Evolutionary conservation across 1,284 basidiomycete species (phyloP).

Genomic region (Cryptococcus sp.): DNA sequence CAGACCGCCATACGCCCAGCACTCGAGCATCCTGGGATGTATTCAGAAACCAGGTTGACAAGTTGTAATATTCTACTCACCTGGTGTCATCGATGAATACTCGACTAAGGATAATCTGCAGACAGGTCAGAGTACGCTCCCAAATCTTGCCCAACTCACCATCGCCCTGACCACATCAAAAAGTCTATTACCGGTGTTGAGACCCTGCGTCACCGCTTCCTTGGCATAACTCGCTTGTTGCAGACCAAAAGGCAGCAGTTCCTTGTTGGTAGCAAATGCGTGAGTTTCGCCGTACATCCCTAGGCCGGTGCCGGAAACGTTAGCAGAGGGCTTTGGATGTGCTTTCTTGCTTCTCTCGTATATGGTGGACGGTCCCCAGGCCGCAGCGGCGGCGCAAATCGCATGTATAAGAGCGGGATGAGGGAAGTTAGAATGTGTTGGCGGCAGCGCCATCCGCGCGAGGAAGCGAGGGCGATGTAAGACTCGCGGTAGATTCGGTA

Average conservation of each 20-base stretch:
- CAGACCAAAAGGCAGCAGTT: slow-evolving; percentile 30
- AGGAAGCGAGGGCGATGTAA: slow-evolving; percentile 52
- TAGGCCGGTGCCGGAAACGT: neutral
- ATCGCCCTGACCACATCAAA: slow-evolving; percentile 50
- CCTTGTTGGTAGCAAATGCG: slow-evolving; percentile 1
- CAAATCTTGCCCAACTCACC: slow-evolving; percentile 18
- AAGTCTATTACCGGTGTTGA: slow-evolving; percentile 47
- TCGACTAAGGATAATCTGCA: slow-evolving; percentile 43
- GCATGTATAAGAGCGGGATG: slow-evolving; percentile 54
- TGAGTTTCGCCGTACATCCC: neutral
- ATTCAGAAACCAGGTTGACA: neutral
- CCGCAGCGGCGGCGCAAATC: slow-evolving; percentile 52
- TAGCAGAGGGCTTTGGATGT: slow-evolving; percentile 4
- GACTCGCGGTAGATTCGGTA: slow-evolving; percentile 48
- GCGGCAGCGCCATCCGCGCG: slow-evolving; percentile 53
- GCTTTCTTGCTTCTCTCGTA: slow-evolving; percentile 26
- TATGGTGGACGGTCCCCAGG: slow-evolving; percentile 36
- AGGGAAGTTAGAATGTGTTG: slow-evolving; percentile 54
- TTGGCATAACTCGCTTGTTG: slow-evolving; percentile 45
- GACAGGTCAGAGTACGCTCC: neutral
- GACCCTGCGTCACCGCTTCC: slow-evolving; percentile 43
- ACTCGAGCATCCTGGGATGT: slow-evolving; percentile 45
- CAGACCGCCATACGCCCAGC: slow-evolving; percentile 49
- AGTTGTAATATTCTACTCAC: neutral
- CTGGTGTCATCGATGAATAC: slow-evolving; percentile 52